phyloP scores from a whole-genome alignment of 257 asterid species.

The Solanum gracilifrons region DNA sequence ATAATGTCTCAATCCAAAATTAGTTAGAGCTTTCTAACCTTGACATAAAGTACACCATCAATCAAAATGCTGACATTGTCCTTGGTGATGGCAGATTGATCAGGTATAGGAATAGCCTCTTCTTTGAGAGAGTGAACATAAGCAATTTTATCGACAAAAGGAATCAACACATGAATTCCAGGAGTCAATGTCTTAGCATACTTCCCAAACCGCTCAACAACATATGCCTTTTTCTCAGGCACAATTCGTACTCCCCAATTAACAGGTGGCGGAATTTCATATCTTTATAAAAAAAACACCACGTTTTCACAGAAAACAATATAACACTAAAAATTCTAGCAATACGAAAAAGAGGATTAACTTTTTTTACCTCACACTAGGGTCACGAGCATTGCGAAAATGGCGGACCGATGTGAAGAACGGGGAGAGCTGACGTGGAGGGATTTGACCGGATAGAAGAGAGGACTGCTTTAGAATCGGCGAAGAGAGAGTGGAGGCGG shows the following conservation, averaged over 20 bases:
- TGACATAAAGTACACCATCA: constrained; percentile 82
- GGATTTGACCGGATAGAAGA: neutral
- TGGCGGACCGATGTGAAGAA: constrained; percentile 48
- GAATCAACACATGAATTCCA: constrained; percentile 71
- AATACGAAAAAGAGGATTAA: neutral
- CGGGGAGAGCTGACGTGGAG: constrained; percentile 17
- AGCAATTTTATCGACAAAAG: constrained; percentile 73
- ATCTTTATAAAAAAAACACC: constrained; percentile 23
- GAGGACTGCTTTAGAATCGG: constrained; percentile 30
- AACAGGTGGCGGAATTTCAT: constrained; percentile 42
- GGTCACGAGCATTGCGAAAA: constrained; percentile 48
- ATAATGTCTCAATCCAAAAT: neutral
- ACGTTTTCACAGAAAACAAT: neutral
- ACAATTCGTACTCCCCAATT: constrained; percentile 87
- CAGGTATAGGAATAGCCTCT: constrained; percentile 68
- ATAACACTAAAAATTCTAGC: neutral
- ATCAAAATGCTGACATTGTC: constrained; percentile 76
- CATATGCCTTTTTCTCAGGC: constrained; percentile 79
- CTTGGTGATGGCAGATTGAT: constrained; percentile 80
- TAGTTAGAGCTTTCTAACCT: constrained; percentile 18
- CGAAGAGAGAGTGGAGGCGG: constrained; percentile 46
- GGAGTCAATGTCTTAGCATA: constrained; percentile 70
- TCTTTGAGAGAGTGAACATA: constrained; percentile 81
- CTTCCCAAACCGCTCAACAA: constrained; percentile 78
- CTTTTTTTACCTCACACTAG: constrained; percentile 33